These are phyloP conservation scores for Salisapilia sapeloensis DNA, from an alignment of 352 stramenopile genomes.

Conservation along the genomic window DNA sequence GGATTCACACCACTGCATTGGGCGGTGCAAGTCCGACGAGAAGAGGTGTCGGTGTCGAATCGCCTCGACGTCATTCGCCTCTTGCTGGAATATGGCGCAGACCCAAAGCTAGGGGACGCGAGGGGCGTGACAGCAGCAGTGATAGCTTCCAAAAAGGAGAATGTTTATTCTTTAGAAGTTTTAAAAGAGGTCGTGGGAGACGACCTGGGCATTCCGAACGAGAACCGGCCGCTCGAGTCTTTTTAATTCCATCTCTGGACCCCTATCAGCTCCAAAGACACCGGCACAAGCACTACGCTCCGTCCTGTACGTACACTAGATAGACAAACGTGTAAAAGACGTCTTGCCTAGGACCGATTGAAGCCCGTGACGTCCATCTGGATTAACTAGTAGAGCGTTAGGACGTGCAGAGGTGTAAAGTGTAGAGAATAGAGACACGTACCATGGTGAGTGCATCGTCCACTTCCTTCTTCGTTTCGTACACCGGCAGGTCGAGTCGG, in stretches of 20 bases:
- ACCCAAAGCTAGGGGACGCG: conserved; percentile 18
- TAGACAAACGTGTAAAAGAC: no score
- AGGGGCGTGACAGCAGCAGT: conserved; percentile 33
- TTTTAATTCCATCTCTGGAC: no score
- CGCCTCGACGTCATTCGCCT: conserved; percentile 56
- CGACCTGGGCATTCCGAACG: conserved; percentile 5
- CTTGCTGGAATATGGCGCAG: conserved; percentile 36
- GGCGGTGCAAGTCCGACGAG: conserved; percentile 62
- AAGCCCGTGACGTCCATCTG: conserved; percentile 64
- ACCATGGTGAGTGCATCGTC: conserved; percentile 88
- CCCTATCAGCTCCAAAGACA: no score
- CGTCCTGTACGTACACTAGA: no score
- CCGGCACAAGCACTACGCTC: no score
- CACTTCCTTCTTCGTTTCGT: conserved; percentile 78
- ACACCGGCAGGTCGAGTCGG: conserved; percentile 63
- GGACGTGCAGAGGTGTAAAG: background rate
- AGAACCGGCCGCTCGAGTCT: no score
- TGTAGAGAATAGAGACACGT: conserved; percentile 3
- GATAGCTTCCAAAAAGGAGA: conserved; percentile 56
- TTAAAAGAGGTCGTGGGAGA: conserved; percentile 29
- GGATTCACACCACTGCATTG: conserved; percentile 68
- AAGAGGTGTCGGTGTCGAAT: conserved; percentile 43
- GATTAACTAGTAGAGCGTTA: conserved; percentile 18
- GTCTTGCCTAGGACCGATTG: conserved; percentile 32
- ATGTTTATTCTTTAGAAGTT: conserved; percentile 31